Percentiles rank a stretch among this genome's conserved stretches.
These are phyloP conservation scores for Tolypocladium tropicale DNA, from an alignment of 2,329 filamentous ascomycete genomes.

Conservation along the genomic window DNA sequence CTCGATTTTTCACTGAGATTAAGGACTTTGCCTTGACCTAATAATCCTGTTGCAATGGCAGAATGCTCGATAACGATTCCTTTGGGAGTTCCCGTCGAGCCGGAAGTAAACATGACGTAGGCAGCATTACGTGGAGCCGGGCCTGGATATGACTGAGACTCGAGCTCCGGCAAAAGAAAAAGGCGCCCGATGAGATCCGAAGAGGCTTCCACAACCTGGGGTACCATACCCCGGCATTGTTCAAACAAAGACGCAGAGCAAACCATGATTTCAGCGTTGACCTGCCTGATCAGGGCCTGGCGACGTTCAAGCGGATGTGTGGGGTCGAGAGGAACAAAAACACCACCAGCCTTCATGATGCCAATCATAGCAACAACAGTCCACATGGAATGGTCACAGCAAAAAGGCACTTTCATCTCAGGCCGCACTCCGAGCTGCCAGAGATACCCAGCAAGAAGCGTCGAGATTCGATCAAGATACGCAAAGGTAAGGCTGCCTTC, in stretches of 20 bases:
- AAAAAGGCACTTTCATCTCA: conserved; percentile 2
- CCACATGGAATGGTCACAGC: conserved; percentile 8
- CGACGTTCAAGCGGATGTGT: not conserved
- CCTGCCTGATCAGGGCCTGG: not conserved
- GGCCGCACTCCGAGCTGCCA: conserved; percentile 3
- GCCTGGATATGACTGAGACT: not conserved
- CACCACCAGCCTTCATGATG: conserved; percentile 6
- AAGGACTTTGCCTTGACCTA: not conserved
- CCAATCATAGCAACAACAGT: conserved; percentile 4
- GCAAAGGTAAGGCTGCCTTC: conserved; percentile 30
- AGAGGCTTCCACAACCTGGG: not conserved
- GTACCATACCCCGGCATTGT: not conserved
- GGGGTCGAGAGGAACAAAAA: conserved; percentile 5
- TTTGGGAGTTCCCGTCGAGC: not conserved
- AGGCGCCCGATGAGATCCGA: not conserved
- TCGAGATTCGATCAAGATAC: conserved; percentile 26
- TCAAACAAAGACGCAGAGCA: not conserved
- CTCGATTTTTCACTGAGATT: not conserved
- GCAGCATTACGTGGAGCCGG: not conserved
- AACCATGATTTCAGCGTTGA: not conserved
- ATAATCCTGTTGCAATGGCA: not conserved
- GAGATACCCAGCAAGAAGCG: conserved; percentile 24
- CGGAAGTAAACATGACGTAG: not conserved
- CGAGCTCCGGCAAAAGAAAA: not conserved
- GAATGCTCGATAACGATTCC: not conserved